Base-by-base conservation (phyloP, 2,329 filamentous ascomycete species). In the Neopestalotiopsis clavispora region DNA sequence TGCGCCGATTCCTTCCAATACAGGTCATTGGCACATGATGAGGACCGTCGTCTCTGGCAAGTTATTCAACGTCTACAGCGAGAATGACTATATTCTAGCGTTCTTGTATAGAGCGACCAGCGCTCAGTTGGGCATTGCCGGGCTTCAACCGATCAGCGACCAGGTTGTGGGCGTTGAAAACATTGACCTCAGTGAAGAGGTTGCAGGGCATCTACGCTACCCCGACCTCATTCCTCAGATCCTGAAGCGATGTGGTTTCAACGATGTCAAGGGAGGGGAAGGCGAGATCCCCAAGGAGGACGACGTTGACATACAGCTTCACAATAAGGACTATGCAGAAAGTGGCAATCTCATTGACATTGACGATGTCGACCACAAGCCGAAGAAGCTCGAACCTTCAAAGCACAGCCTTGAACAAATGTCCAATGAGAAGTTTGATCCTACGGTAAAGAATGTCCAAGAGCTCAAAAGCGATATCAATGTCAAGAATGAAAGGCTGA, bases 101-200 rank as follows among this genome's bases (percentile, higher is more conserved):
- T 95, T 97, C 77, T 84, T 97, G 20, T 97, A 98, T 78, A 90
- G 95, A 59, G 91, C 94, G 2, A 94, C 92, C 56, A 94, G 91
- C 69, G 87, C 97, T 34, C 92, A 96, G 72, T 87, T 93, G 56
- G 95, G 95, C 3, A 89, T 97, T 57, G 94, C 94, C 0, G 95
- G 95, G 0, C 83, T 98, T 1, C 92, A 97, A 77, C 85, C 89
- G 40, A 88, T 97, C 30, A 75, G 68, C 17, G 81, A 89, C 68
- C 87, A 85, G 9, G 88, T 95, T 17, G 85, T 88, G 4, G 91
- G 91, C 2, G 86, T 96, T 76, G 79, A 85, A 70, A 89, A 89
- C 70, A 74, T 89, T 17, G 79, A 89, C 68, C 78, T 89, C 30
- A 88, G 84, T 70, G 81, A 82, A 4, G 80, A 84, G n/a, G 85